phyloP scores from a whole-genome alignment of 805 yeast genomes.

The Saccharomycopsis oosterbeekiorum region DNA sequence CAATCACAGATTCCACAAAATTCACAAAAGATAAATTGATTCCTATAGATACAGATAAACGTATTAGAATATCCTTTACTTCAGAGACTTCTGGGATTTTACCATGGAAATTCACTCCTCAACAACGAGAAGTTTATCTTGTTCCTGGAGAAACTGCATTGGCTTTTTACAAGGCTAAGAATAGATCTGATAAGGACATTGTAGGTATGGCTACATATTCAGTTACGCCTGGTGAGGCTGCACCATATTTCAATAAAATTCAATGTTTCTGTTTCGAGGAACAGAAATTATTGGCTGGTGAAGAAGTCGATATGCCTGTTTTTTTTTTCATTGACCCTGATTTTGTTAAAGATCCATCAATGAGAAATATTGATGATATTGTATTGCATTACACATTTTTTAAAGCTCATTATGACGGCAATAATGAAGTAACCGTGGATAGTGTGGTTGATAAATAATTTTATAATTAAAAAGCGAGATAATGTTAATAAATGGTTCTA shows the following conservation, averaged over 20 bases:
- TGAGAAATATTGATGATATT: slow-evolving; percentile 84
- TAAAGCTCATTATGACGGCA: slow-evolving; percentile 40
- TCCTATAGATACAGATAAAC: slow-evolving; percentile 77
- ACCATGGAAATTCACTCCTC: slow-evolving; percentile 94
- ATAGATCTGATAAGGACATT: slow-evolving; percentile 75
- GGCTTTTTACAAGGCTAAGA: slow-evolving; percentile 90
- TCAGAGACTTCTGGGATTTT: slow-evolving; percentile 83
- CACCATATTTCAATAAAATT: slow-evolving; percentile 92
- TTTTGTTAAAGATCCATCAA: slow-evolving; percentile 82
- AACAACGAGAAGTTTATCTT: slow-evolving; percentile 84
- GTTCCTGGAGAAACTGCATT: slow-evolving; percentile 97
- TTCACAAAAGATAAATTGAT: slow-evolving; percentile 81
- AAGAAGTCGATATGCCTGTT: slow-evolving; percentile 98
- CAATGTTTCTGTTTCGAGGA: slow-evolving; percentile 99
- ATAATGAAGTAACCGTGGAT: slow-evolving; percentile 24
- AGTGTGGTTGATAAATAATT: slow-evolving; percentile 1
- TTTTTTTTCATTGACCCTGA: slow-evolving; percentile 96
- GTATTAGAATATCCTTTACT: slow-evolving; percentile 78
- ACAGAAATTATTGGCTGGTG: slow-evolving; percentile 87
- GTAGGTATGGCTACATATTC: slow-evolving; percentile 98
- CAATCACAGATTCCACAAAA: slow-evolving; percentile 71
- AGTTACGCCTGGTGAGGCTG: slow-evolving; percentile 92
- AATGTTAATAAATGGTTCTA: neutral
- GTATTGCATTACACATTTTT: slow-evolving; percentile 90
- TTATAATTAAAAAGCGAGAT: too few relatives aligned